phyloP scores from a whole-genome alignment of 2,329 filamentous ascomycete genomes.

The Arthrobotrys megalospora region DNA sequence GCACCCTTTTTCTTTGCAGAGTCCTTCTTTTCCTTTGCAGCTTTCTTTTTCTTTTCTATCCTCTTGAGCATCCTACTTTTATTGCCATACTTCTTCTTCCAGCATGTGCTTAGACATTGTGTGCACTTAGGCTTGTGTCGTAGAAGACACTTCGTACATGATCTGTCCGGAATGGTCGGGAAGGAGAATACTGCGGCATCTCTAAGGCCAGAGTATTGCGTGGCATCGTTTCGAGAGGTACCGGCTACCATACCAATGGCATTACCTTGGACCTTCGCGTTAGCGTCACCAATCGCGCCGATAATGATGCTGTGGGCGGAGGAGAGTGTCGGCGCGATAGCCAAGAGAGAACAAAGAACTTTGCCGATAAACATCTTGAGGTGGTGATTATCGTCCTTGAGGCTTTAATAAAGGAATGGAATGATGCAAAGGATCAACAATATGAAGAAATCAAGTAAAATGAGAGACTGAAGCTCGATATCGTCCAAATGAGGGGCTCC shows the following conservation, averaged over 20 bases:
- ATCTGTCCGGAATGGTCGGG: conserved; percentile 19
- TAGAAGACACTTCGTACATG: conserved; percentile 23
- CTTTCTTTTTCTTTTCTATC: conserved; percentile 24
- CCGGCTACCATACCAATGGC: conserved; percentile 31
- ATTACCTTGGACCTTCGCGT: conserved; percentile 13
- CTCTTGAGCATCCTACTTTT: background rate
- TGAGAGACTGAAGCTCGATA: background rate
- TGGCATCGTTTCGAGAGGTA: conserved; percentile 10
- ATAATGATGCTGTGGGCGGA: conserved; percentile 29
- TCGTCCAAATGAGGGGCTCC: no score
- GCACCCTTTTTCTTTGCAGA: conserved; percentile 1
- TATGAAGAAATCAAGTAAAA: background rate
- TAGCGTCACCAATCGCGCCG: conserved; percentile 31
- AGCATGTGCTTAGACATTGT: background rate
- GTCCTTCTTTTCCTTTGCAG: background rate
- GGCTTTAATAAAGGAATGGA: background rate
- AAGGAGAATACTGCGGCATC: conserved; percentile 30
- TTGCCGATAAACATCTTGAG: conserved; percentile 23
- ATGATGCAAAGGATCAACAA: background rate
- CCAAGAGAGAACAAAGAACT: conserved; percentile 1
- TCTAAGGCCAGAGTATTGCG: background rate
- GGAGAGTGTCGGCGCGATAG: background rate
- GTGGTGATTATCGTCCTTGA: no score
- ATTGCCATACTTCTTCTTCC: conserved; percentile 15
- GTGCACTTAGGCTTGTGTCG: conserved; percentile 8